Conservation (phyloP, 306 rosid species). For the Medicago arabica region DNA sequence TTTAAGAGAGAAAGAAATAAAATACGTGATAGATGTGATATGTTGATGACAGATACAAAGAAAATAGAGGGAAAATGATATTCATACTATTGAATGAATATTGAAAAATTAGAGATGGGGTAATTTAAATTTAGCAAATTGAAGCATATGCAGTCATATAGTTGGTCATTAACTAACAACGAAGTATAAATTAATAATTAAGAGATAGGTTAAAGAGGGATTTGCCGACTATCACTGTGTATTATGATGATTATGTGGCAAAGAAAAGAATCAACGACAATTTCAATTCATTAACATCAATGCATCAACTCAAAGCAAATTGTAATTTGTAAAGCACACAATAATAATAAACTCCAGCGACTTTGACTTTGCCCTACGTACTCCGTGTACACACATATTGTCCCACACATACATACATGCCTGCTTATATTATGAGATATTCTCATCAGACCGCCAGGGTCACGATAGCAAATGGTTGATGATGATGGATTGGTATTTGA, state of each 20-base stretch:
- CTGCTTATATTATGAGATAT: background rate
- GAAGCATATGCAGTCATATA: no score
- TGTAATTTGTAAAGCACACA: background rate
- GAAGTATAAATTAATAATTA: no score
- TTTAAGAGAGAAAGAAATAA: no score
- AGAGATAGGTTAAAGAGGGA: slow-evolving; percentile 37
- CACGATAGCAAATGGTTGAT: no score
- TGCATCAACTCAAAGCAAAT: slow-evolving; percentile 6
- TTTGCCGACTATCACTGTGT: slow-evolving; percentile 52
- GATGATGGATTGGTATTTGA: background rate
- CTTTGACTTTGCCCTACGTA: slow-evolving; percentile 11
- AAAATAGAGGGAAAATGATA: no score
- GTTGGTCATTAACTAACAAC: no score
- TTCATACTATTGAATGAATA: no score
- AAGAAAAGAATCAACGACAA: slow-evolving; percentile 35
- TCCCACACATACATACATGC: background rate
- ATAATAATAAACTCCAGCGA: background rate
- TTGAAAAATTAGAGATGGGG: no score
- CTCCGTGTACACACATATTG: background rate
- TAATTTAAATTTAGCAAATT: no score
- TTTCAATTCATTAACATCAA: background rate
- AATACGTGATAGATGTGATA: no score
- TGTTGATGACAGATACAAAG: no score
- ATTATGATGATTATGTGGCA: slow-evolving; percentile 9
- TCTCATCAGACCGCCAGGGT: background rate